Evolutionary conservation across 345 rosid species (phyloP).

Genomic region (Gynandropsis gynandra): DNA sequence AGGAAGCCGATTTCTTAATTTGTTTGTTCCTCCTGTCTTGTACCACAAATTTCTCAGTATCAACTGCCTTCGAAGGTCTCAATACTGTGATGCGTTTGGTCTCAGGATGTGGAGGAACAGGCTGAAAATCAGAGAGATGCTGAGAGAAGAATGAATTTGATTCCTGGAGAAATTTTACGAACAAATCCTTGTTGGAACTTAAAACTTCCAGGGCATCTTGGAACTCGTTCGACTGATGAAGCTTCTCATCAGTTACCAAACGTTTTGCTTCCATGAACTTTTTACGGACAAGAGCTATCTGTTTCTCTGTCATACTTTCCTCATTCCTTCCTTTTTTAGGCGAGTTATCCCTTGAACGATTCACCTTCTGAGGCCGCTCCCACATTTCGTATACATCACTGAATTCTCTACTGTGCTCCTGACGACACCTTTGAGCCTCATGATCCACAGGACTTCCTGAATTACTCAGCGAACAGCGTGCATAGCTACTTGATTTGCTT

Average conservation of each 20-base stretch:
- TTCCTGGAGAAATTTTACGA: slow-evolving; percentile 69
- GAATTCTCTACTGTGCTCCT: slow-evolving; percentile 40
- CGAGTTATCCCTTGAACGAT: slow-evolving; percentile 36
- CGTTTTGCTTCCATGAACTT: slow-evolving; percentile 83
- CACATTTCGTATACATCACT: slow-evolving; percentile 61
- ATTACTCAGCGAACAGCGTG: slow-evolving; percentile 47
- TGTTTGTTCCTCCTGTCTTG: slow-evolving; percentile 41
- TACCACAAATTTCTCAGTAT: slow-evolving; percentile 39
- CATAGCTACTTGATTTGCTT: slow-evolving; percentile 47
- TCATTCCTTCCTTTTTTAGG: slow-evolving; percentile 41
- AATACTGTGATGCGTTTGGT: slow-evolving; percentile 81
- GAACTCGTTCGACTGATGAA: slow-evolving; percentile 70
- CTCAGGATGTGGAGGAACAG: slow-evolving; percentile 51
- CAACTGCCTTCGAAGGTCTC: slow-evolving; percentile 72
- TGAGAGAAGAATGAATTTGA: slow-evolving; percentile 60
- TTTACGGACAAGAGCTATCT: slow-evolving; percentile 72
- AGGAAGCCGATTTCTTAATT: slow-evolving; percentile 34
- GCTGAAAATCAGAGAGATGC: slow-evolving; percentile 40
- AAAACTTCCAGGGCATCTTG: slow-evolving; percentile 76
- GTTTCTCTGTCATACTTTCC: slow-evolving; percentile 39
- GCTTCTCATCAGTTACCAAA: slow-evolving; percentile 64
- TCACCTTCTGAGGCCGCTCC: slow-evolving; percentile 45
- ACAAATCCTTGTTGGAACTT: slow-evolving; percentile 64
- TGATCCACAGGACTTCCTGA: slow-evolving; percentile 29
- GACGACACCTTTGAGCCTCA: slow-evolving; percentile 46